These are phyloP conservation scores for Auricularia auricula-judae DNA, from an alignment of 768 basidiomycete species.

Conservation along the genomic window DNA sequence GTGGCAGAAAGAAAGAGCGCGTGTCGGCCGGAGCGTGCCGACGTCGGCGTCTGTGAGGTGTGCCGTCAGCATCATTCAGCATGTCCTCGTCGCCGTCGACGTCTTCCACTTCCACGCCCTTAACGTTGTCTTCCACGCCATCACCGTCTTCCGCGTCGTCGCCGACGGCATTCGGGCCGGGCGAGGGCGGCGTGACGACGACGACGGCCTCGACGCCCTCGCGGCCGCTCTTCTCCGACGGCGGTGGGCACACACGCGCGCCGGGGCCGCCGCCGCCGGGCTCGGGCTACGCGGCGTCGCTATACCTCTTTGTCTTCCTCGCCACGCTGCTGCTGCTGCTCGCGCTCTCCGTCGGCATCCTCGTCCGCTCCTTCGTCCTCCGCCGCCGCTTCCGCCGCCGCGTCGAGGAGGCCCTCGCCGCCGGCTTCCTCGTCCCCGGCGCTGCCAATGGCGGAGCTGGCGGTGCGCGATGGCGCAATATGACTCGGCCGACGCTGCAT, in stretches of 20 bases:
- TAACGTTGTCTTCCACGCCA: too few species aligned
- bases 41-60: too few species aligned
- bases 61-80: too few species aligned
- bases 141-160: neutral
- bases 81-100: too few species aligned
- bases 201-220: neutral
- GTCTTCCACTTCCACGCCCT: too few species aligned
- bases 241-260: neutral
- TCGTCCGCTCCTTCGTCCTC: conserved; percentile 12
- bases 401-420: conserved; percentile 5
- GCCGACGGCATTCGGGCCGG: neutral
- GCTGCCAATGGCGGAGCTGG: neutral
- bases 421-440: neutral
- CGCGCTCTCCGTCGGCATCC: conserved; percentile 11
- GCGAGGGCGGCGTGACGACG: neutral
- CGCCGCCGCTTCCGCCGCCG: conserved; percentile 12
- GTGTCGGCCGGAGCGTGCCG: too few species aligned
- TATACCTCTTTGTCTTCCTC: conserved; percentile 14
- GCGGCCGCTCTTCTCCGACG: neutral
- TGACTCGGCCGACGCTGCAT: neutral
- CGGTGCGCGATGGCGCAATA: neutral
- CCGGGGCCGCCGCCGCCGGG: neutral
- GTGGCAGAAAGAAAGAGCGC: too few species aligned
- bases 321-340: conserved; percentile 13
- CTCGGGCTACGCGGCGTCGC: conserved; percentile 2